These are phyloP conservation scores for Stephania japonica DNA, from an alignment of 164 flowering plant genomes.

Conservation along the genomic window DNA sequence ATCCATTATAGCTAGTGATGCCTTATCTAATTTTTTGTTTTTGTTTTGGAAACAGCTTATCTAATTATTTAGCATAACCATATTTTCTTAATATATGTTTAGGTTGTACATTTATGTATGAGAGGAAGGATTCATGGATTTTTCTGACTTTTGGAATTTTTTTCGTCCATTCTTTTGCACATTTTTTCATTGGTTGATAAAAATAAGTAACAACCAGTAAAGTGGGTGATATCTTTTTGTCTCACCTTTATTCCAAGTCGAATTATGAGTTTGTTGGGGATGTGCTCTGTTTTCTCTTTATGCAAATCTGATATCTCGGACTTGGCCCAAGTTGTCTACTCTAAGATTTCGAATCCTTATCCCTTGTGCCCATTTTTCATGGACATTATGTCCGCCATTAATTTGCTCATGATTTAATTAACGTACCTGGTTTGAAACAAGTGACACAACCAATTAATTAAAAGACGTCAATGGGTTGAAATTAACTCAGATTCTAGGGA, in stretches of 20 bases:
- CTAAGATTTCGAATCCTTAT: background rate
- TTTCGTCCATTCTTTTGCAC: no score
- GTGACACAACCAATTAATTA: background rate
- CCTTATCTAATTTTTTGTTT: no score
- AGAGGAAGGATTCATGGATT: no score
- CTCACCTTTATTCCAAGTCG: background rate
- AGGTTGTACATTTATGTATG: no score
- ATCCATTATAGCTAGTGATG: no score
- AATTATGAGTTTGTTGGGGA: background rate
- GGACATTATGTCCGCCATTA: background rate
- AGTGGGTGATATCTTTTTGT: background rate
- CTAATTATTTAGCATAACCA: no score
- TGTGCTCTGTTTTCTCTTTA: background rate
- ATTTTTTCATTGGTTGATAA: no score
- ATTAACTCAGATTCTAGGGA: background rate
- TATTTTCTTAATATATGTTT: no score
- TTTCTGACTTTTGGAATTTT: no score
- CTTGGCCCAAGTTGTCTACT: background rate
- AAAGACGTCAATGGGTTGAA: background rate
- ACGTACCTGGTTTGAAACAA: background rate
- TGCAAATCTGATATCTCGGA: slow-evolving; percentile 1
- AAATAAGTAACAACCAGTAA: background rate
- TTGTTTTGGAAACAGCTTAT: no score
- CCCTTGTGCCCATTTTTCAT: background rate
- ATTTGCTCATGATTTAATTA: background rate